Evolutionary conservation across 2,329 filamentous ascomycete genomes (phyloP), one percentile per base, ranked within the genome.

Genomic region (Endocalyx cinctus): DNA sequence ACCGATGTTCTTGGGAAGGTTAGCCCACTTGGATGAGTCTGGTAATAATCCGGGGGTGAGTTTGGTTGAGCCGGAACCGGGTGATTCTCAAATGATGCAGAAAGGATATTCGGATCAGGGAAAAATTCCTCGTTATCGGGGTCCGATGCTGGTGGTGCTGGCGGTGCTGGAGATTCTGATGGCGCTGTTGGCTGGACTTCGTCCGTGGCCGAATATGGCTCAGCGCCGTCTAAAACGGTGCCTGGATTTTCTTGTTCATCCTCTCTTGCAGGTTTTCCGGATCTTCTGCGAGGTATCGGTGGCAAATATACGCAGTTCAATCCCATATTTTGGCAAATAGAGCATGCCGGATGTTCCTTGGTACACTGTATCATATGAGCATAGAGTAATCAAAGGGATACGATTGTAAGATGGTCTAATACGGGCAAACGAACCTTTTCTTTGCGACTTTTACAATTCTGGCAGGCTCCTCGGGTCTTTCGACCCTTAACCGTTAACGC

Each of bases 291-390:
- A 23, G 53, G 44, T 14, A 47, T 55, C 2, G 51, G 48, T 1
- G 51, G 45, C n/a, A 48, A 32, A 30, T 58, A 58, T 18, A 52
- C 27, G 29, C 55, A 58, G 16, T 49, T 35, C 14, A 53, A 38
- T 5, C 41, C 46, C 5, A 41, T 41, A 12, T 46, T 34, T 25
- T 38, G 17, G 27, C 59, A 62, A 14, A 52, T 36, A 11, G 47
- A 45, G 34, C 59, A 62, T 20, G 42, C 45, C 5, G 59, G 59
- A 31, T 60, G 55, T 25, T 54, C 48, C 37, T 60, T 61, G 15
- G 55, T 54, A 35, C 59, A 62, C 46, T 54, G 27, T 10, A 17
- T 10, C 14, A 19, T 8, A 19, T n/a, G 1, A 20, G 5, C 16
- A 8, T 14, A n/a, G 13, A 4, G 6, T 13, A 6, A 25, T 29